Percentiles rank a stretch among this genome's conserved stretches.
Evolutionary conservation across 2,329 filamentous ascomycete species (phyloP).

Genomic region (Diaporthe sp.): DNA sequence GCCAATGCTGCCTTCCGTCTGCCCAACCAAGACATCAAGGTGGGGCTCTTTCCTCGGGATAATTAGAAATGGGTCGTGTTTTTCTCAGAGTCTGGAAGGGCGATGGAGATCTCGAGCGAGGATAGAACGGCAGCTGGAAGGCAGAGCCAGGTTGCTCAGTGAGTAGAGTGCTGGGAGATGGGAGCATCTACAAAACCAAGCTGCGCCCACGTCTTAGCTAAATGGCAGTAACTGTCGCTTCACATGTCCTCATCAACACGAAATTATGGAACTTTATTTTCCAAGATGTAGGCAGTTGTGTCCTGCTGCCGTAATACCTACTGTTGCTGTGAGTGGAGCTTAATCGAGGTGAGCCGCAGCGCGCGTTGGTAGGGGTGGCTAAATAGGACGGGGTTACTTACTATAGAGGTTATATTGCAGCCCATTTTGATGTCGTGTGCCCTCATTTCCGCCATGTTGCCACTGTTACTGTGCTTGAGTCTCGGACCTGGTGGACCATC

Average conservation of each 20-base stretch:
- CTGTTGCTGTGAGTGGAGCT: background rate
- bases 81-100: background rate
- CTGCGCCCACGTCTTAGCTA: background rate
- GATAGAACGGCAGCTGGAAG: background rate
- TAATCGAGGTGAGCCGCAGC: no score
- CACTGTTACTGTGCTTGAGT: background rate
- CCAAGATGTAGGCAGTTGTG: background rate
- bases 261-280: background rate
- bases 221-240: background rate
- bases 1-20: constrained; percentile 30
- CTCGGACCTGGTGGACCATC: background rate
- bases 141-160: background rate
- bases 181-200: background rate
- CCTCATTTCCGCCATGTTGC: background rate
- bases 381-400: no score
- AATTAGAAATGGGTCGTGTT: background rate
- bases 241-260: background rate
- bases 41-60: background rate
- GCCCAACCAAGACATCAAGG: background rate
- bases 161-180: background rate
- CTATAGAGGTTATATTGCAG: background rate
- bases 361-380: no score
- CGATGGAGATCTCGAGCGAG: background rate
- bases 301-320: no score
- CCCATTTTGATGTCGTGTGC: background rate